Base-by-base conservation (phyloP, 1,284 basidiomycete species). In the Tilletia setariae region DNA sequence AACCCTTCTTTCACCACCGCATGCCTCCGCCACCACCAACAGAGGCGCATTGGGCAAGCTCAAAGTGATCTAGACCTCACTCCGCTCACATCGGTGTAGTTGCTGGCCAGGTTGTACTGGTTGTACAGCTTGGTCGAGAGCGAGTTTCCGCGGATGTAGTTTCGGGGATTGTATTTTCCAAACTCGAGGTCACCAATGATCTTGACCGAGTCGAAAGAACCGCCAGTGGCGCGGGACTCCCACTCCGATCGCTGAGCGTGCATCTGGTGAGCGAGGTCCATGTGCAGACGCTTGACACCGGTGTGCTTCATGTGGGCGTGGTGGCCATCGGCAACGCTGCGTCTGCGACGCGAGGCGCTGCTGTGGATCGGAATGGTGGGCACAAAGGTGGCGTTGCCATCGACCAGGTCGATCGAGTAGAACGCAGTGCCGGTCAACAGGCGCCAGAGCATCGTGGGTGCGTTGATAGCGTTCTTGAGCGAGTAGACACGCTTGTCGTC, bases 401-500 rank as follows among this genome's bases (percentile, higher is more conserved):
- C 44, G 19, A 67, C 61, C 15, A 67, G 63, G 28, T 62, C 53
- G 44, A 43, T 62, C 56, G 21, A 16, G 35, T 49, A 44, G 16
- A 30, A 43, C 28, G 51, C 30, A n/a, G 64, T 51, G 9, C 65
- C 66, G 25, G 40, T 35, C 35, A 28, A 32, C 7, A 77, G 43
- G 19, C 74, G 62, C 68, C 73, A 75, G 23, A 73, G 43, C 46
- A 77, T 66, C 25, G 69, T 70, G 16, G 76, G 76, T 69, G 67
- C 68, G 9, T 35, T 35, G 16, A 64, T 65, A 3, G 63, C 62
- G 56, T 70, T 66, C 47, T 61, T 68, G 25, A 77, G 67, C 23
- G 70, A 70, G 70, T 71, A 70, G 43, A 74, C 30, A 56, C 67
- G 44, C 64, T 68, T 68, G 40, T 65, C 47, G 53, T 75, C 68